Evolutionary conservation across 1,284 basidiomycete genomes (phyloP).

Genomic region (Blastosporella zonata): DNA sequence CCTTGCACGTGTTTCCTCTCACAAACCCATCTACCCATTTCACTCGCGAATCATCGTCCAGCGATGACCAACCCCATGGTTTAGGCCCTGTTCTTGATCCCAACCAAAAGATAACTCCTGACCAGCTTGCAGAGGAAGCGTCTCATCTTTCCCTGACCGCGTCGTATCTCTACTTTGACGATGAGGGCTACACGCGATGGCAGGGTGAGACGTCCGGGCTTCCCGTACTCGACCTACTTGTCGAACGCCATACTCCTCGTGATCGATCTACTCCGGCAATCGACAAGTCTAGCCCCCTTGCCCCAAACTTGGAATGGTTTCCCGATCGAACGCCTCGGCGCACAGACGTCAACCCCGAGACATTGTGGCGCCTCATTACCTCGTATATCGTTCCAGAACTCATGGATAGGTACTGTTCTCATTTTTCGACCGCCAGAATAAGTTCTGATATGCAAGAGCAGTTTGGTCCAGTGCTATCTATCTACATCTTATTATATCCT

Average conservation of each 20-base stretch:
- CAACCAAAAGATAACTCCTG: conserved; percentile 30
- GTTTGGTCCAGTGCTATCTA: conserved; percentile 76
- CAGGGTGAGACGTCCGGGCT: conserved; percentile 89
- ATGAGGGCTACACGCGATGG: conserved; percentile 81
- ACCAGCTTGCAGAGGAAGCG: conserved; percentile 53
- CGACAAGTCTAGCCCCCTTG: conserved; percentile 16
- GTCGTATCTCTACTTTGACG: conserved; percentile 79
- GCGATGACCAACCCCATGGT: conserved; percentile 37
- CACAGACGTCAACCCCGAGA: conserved; percentile 77
- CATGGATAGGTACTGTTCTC: conserved; percentile 73
- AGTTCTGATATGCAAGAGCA: conserved; percentile 30
- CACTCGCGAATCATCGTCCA: conserved; percentile 37
- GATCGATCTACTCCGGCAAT: conserved; percentile 14
- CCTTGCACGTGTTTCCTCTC: conserved; percentile 69
- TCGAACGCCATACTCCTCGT: conserved; percentile 49
- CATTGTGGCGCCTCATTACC: conserved; percentile 72
- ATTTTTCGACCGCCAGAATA: conserved; percentile 3
- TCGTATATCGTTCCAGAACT: conserved; percentile 79
- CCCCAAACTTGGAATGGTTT: conserved; percentile 58
- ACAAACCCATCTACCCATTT: conserved; percentile 79
- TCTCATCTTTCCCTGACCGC: conserved; percentile 63
- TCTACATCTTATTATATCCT: conserved; percentile 90
- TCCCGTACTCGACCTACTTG: conserved; percentile 77
- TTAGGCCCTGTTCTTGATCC: conserved; percentile 40
- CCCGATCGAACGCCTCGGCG: conserved; percentile 72